A percentile compares a stretch with the other conserved stretches of the same genome.
Evolutionary conservation across 1,139 yeast species (phyloP).

Genomic region (Yamadazyma atmosphaerica): DNA sequence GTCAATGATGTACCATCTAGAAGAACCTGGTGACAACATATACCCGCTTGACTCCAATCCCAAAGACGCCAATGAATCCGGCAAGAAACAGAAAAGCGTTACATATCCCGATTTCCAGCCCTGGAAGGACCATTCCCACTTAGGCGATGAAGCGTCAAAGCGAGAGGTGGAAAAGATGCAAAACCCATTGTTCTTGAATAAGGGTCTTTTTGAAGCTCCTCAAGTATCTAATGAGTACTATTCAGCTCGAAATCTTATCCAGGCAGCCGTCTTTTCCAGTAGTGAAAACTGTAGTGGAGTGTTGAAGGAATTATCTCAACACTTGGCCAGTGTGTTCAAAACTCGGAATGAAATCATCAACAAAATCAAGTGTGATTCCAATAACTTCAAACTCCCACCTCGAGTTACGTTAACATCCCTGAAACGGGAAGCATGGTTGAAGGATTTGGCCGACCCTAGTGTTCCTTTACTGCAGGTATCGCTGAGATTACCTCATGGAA

Average conservation of each 20-base stretch:
- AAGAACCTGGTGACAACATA: slow-evolving; percentile 32
- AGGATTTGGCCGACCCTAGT: slow-evolving; percentile 67
- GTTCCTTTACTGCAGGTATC: slow-evolving; percentile 69
- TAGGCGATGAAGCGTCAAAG: slow-evolving; percentile 31
- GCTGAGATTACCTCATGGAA: slow-evolving; percentile 88
- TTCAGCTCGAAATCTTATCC: slow-evolving; percentile 53
- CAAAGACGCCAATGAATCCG: slow-evolving; percentile 7
- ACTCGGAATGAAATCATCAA: slow-evolving; percentile 64
- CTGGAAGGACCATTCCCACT: slow-evolving; percentile 66
- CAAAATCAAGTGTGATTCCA: slow-evolving; percentile 53
- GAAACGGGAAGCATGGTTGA: slow-evolving; percentile 81
- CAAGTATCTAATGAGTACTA: slow-evolving; percentile 55
- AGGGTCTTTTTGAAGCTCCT: slow-evolving; percentile 54
- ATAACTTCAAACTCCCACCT: slow-evolving; percentile 73
- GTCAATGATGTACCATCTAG: slow-evolving; percentile 39
- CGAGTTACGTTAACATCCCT: slow-evolving; percentile 87
- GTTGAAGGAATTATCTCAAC: slow-evolving; percentile 44
- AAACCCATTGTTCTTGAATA: slow-evolving; percentile 36
- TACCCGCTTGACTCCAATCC: slow-evolving; percentile 32
- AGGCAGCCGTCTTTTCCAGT: slow-evolving; percentile 41
- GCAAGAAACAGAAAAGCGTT: slow-evolving; percentile 3
- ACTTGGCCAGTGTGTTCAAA: slow-evolving; percentile 62
- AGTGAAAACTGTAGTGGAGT: slow-evolving; percentile 40
- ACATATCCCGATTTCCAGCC: slow-evolving; percentile 78
- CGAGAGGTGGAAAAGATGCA: slow-evolving; percentile 28